These are phyloP conservation scores for Penicillium herquei DNA, from an alignment of 495 filamentous ascomycete species.

Conservation along the genomic window DNA sequence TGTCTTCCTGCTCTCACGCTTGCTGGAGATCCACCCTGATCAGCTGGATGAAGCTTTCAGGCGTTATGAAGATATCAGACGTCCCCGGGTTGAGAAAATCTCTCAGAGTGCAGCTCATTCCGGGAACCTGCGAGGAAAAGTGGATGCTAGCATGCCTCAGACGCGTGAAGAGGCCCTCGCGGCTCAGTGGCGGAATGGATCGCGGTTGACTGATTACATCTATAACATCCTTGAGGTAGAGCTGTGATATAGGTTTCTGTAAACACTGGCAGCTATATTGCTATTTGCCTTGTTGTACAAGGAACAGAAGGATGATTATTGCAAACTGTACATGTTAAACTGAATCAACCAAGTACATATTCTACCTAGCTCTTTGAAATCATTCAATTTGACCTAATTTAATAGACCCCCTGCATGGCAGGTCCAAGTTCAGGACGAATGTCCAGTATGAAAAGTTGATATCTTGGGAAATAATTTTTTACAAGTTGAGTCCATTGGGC, in stretches of 20 bases:
- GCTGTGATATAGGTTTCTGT: not conserved
- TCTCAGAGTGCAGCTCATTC: constrained; percentile 18
- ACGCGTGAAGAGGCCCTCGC: not conserved
- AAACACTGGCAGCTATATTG: too few species aligned
- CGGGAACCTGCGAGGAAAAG: constrained; percentile 11
- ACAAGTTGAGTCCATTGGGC: too few species aligned
- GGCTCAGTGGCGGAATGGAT: not conserved
- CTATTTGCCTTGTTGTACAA: too few species aligned
- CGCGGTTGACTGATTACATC: not conserved
- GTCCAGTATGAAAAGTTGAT: too few species aligned
- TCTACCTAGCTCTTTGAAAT: too few species aligned
- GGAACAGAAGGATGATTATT: too few species aligned
- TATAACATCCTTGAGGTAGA: not conserved
- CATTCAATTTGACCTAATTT: too few species aligned
- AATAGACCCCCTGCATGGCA: too few species aligned
- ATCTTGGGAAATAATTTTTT: too few species aligned
- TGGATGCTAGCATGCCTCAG: not conserved
- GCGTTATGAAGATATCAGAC: constrained; percentile 26
- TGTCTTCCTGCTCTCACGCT: constrained; percentile 32
- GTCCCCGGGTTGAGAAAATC: constrained; percentile 29
- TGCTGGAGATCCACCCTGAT: constrained; percentile 23
- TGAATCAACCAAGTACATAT: too few species aligned
- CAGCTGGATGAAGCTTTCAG: constrained; percentile 16
- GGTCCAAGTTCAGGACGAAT: too few species aligned
- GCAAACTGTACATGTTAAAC: too few species aligned